These are phyloP conservation scores for Perilla frutescens DNA, from an alignment of 257 asterid species.

Conservation along the genomic window DNA sequence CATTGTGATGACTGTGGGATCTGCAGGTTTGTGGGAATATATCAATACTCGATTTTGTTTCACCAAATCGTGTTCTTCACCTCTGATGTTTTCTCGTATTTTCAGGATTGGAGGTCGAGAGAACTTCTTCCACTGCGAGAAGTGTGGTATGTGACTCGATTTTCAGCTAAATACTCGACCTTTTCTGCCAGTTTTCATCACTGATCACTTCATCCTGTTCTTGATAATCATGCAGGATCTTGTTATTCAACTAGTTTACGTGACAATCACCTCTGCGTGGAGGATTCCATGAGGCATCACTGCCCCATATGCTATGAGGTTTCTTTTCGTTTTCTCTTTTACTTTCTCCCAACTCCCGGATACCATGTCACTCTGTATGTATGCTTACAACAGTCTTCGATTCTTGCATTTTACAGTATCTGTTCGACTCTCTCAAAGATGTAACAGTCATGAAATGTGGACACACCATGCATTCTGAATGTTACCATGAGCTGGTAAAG, in stretches of 20 bases:
- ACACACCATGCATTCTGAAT: slow-evolving; percentile 94
- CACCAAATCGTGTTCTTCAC: background rate
- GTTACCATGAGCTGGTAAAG: slow-evolving; percentile 83
- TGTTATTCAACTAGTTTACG: slow-evolving; percentile 77
- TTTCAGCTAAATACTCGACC: background rate
- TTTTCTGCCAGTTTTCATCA: background rate
- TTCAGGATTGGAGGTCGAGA: slow-evolving; percentile 85
- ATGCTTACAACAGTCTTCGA: background rate
- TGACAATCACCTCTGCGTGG: slow-evolving; percentile 79
- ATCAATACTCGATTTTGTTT: background rate
- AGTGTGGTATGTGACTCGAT: slow-evolving; percentile 68
- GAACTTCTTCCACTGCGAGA: slow-evolving; percentile 90
- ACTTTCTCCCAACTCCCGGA: background rate
- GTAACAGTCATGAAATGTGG: slow-evolving; percentile 94
- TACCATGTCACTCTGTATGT: background rate
- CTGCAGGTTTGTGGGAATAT: slow-evolving; percentile 67
- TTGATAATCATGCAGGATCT: slow-evolving; percentile 54
- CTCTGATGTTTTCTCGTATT: slow-evolving; percentile 3
- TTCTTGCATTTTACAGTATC: slow-evolving; percentile 58
- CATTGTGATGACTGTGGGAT: slow-evolving; percentile 98
- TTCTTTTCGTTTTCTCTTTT: slow-evolving; percentile 3
- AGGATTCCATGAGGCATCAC: slow-evolving; percentile 96
- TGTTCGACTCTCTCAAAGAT: slow-evolving; percentile 90
- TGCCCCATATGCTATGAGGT: slow-evolving; percentile 99
- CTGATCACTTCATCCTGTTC: background rate